Base-by-base conservation (phyloP, 805 yeast species). In the Candida patagonica region DNA sequence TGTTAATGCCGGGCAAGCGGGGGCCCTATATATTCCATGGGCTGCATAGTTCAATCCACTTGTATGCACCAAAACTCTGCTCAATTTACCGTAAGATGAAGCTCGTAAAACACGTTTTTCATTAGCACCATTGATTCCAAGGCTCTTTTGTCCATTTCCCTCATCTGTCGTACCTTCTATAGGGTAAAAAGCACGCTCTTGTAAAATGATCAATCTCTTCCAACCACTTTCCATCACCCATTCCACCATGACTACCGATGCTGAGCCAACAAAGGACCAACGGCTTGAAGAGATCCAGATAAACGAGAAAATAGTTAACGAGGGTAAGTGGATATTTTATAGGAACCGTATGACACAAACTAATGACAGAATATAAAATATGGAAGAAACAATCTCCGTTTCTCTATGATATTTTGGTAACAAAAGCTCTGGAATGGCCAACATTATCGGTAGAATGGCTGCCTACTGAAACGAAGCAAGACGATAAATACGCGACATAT, bases 381-480 rank as follows among this genome's bases (percentile, higher is more conserved):
- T 78, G 82, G 81, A 78, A 78, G 63, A 77, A 76, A 51, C 78
- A 77, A 49, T 57, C 75, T 1, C 80, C 80, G 7, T 63, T 68
- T 35, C 59, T 76, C 27, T 78, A 78, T 57, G 78, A 74, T 44
- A 66, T 73, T 32, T 59, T 78, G 13, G 64, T 70, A 30, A 70
- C 81, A 5, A 61, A 70, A 27, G 67, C 81, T 5, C 60, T 75
- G 27, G 56, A 67, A 19, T 75, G 81, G 80, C 83, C 84, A 3
- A 71, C 80, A 3, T 53, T 76, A 29, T 63, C 79, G 3, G 68
- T 74, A 9, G 76, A 76, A 54, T 78, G 80, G 74, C 67, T 74
- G 37, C 82, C 82, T 1, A 78, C 65, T 10, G 50, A 37, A n/a
- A 20, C 34, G 2, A n/a, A 7, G 3, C 17, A 10, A n/a, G 19